Base-by-base conservation (phyloP, 139 green algal species). In the Raphidocelis subcapitata region DNA sequence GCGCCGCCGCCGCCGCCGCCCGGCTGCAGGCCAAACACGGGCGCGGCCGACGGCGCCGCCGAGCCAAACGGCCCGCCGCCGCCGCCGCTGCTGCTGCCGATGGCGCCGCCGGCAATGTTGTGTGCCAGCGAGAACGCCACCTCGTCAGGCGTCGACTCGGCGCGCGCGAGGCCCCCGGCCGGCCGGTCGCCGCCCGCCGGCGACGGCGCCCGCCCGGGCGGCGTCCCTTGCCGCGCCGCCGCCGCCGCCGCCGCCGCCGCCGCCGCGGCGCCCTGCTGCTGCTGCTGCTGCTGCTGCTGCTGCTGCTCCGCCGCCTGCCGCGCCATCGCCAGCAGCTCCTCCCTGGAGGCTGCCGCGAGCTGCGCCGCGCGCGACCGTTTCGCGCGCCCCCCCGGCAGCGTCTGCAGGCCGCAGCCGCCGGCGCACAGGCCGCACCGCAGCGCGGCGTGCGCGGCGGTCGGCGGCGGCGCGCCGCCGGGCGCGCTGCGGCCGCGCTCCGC, bases 381-480 rank as follows among this genome's bases (percentile, higher is more conserved):
- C 21, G 2, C 46, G 31, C 33, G 47, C 47, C 29, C 47, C 32
- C 51, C 41, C 66, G 26, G 66, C 51, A 29, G 66, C 51, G 33
- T 10, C 5, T 28, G 46, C 24, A 90, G 44, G 0, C 85, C 85
- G 12, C 64, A 72, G 32, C 67, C 59, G 51, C 74, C 79, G n/a
- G 60, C 73, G 52, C 85, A 90, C 62, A 87, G 32, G 51, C 44
- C 57, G 67, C 85, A 90, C 35, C 35, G 18, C 36, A 90, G 80
- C 51, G 64, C 73, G 21, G 69, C 65, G 55, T 74, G 63, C 5
- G 70, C 69, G 28, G 41, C 52, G 33, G 75, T 64, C n/a, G 56
- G 47, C 41, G 14, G 20, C 8, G 23, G 10, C 31, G 24, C 28
- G 20, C 28, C 18, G 28, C 28, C 59, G 41, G 41, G 44, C 20